A percentile compares a stretch with the other conserved stretches of the same genome.
Evolutionary conservation across 768 basidiomycete genomes (phyloP).

Genomic region (Flagelloscypha sp.): DNA sequence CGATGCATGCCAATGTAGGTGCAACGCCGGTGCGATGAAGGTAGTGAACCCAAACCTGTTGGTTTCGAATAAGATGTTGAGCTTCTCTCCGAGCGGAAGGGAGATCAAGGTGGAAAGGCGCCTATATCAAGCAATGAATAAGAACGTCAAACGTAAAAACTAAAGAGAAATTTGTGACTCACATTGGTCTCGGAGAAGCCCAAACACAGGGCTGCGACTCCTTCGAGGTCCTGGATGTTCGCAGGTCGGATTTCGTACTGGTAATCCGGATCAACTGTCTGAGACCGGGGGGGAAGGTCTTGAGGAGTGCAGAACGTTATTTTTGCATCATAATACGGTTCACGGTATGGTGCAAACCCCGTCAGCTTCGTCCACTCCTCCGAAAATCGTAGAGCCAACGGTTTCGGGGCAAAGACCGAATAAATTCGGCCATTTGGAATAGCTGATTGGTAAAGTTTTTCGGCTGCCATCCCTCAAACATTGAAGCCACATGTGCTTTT

Average conservation of each 20-base stretch:
- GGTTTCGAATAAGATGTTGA: conserved; percentile 31
- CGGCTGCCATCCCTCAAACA: conserved; percentile 33
- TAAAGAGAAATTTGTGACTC: conserved; percentile 16
- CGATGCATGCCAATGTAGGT: conserved; percentile 47
- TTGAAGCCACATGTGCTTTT: conserved; percentile 28
- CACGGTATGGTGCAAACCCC: conserved; percentile 23
- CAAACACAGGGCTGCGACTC: conserved; percentile 40
- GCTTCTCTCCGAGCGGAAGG: conserved; percentile 45
- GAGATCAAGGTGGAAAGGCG: conserved; percentile 43
- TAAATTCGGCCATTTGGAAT: conserved; percentile 41
- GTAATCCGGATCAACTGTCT: conserved; percentile 13
- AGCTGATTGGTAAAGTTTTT: conserved; percentile 24
- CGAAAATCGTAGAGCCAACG: conserved; percentile 38
- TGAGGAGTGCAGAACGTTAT: conserved; percentile 45
- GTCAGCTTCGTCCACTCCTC: conserved; percentile 40
- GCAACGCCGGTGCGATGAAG: conserved; percentile 20
- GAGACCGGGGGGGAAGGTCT: conserved; percentile 24
- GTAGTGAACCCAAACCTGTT: conserved; percentile 55
- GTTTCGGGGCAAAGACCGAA: conserved; percentile 54
- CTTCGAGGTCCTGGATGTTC: conserved; percentile 22
- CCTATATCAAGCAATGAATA: conserved; percentile 22
- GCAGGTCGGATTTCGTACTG: conserved; percentile 38
- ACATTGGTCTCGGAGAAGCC: conserved; percentile 55
- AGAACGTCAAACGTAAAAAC: conserved; percentile 3
- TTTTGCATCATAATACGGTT: conserved; percentile 57